Evolutionary conservation across 352 stramenopile species (phyloP).

Genomic region (Phytophthora gonapodyides): DNA sequence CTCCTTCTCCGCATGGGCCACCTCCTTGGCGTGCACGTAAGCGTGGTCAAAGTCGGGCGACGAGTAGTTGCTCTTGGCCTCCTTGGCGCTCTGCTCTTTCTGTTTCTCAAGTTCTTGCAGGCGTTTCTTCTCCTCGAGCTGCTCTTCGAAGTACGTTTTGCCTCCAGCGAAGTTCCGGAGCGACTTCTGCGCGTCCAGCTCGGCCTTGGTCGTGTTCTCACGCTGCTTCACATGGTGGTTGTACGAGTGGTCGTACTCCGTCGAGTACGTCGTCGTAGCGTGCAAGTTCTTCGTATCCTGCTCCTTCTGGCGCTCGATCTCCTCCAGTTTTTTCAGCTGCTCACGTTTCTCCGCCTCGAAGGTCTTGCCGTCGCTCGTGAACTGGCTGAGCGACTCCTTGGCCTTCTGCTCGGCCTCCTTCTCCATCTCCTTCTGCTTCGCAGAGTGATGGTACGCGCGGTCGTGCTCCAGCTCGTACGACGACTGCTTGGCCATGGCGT

Average conservation of each 20-base stretch:
- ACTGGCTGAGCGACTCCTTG: constrained; percentile 38
- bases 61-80: constrained; percentile 57
- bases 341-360: constrained; percentile 52
- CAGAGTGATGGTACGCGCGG: constrained; percentile 42
- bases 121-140: constrained; percentile 64
- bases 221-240: constrained; percentile 54
- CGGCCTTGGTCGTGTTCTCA: constrained; percentile 43
- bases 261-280: constrained; percentile 42
- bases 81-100: constrained; percentile 43
- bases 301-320: constrained; percentile 31
- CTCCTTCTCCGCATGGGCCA: constrained; percentile 53
- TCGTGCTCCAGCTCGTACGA: constrained; percentile 45
- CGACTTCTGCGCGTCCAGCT: constrained; percentile 45
- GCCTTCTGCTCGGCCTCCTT: constrained; percentile 30
- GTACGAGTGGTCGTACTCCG: constrained; percentile 58
- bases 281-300: constrained; percentile 46
- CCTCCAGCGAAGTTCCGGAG: constrained; percentile 44
- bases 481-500: constrained; percentile 43
- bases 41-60: constrained; percentile 54
- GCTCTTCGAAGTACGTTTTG: constrained; percentile 67
- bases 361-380: constrained; percentile 44
- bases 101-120: constrained; percentile 53
- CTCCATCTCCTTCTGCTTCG: constrained; percentile 43
- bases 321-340: constrained; percentile 36
- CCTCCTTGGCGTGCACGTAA: constrained; percentile 58